Conservation (phyloP, 2,329 filamentous ascomycete genomes). For the Pestalotiopsis sp. region DNA sequence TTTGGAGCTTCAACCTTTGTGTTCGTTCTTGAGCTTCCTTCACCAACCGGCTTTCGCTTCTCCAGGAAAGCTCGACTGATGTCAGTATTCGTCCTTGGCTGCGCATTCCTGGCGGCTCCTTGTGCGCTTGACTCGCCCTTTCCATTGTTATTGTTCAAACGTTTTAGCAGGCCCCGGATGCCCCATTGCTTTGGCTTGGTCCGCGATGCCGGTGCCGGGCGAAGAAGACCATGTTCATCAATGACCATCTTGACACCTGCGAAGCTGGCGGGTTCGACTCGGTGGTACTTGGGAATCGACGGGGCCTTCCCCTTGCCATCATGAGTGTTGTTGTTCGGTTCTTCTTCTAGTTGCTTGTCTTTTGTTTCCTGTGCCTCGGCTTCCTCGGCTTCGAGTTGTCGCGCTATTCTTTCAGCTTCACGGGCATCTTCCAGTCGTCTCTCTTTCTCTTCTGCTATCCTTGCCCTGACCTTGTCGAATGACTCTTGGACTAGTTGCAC, state of each 20-base stretch:
- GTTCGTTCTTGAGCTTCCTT: neutral
- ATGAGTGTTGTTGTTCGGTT: neutral
- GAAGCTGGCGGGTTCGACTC: neutral
- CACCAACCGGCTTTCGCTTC: neutral
- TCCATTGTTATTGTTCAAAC: slow-evolving; percentile 29
- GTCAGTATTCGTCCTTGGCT: neutral
- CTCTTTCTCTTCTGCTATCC: slow-evolving; percentile 36
- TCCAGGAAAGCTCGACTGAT: neutral
- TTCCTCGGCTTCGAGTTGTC: neutral
- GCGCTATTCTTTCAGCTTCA: slow-evolving; percentile 23
- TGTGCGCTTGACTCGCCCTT: slow-evolving; percentile 43
- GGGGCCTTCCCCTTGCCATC: neutral
- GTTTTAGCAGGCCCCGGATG: slow-evolving; percentile 40
- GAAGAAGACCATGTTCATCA: slow-evolving; percentile 15
- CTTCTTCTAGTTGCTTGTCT: slow-evolving; percentile 3
- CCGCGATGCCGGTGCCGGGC: slow-evolving; percentile 12
- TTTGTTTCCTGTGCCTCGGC: neutral
- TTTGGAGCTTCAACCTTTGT: neutral
- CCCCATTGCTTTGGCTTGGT: slow-evolving; percentile 35
- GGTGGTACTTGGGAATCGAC: neutral
- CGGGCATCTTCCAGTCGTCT: slow-evolving; percentile 29
- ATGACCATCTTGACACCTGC: slow-evolving; percentile 4
- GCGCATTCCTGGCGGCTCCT: slow-evolving; percentile 24
- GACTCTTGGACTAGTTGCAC: slow-evolving; percentile 44
- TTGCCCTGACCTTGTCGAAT: slow-evolving; percentile 45